Percentiles rank a stretch among this genome's conserved stretches.
Evolutionary conservation across 176 grass and related monocot species (phyloP).

Genomic region (Chloris gayana): DNA sequence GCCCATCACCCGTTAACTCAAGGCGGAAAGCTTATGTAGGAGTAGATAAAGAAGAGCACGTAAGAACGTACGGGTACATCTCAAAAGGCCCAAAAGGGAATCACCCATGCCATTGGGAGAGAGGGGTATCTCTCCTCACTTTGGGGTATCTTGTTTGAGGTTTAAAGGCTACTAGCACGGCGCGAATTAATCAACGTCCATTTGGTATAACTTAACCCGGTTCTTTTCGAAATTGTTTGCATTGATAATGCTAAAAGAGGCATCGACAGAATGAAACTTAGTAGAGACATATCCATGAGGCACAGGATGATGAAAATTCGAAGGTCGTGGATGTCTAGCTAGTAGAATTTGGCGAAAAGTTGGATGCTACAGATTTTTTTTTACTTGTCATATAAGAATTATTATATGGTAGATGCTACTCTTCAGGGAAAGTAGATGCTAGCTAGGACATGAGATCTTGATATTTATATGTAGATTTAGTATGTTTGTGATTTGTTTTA

Average conservation of each 20-base stretch:
- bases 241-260: not conserved
- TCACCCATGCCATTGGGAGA: conserved; percentile 28
- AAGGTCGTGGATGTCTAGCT: not conserved
- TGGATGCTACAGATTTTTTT: not conserved
- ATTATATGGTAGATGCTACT: not conserved
- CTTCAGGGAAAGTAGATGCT: not conserved
- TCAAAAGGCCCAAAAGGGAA: conserved; percentile 57
- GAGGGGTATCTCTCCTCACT: conserved; percentile 35
- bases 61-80: conserved; percentile 23
- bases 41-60: not conserved
- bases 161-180: conserved; percentile 30
- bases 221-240: conserved; percentile 11
- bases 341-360: not conserved
- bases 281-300: not conserved
- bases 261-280: conserved; percentile 3
- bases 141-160: conserved; percentile 37
- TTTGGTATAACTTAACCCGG: conserved; percentile 25
- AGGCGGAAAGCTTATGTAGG: not conserved
- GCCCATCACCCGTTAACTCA: not conserved
- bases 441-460: not conserved
- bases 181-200: conserved; percentile 1
- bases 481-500: not conserved
- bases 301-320: not conserved
- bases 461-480: not conserved
- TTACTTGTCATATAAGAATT: not conserved